Evolutionary conservation across 2,329 filamentous ascomycete genomes (phyloP).

Genomic region (Ophiostoma himal-ulmi): DNA sequence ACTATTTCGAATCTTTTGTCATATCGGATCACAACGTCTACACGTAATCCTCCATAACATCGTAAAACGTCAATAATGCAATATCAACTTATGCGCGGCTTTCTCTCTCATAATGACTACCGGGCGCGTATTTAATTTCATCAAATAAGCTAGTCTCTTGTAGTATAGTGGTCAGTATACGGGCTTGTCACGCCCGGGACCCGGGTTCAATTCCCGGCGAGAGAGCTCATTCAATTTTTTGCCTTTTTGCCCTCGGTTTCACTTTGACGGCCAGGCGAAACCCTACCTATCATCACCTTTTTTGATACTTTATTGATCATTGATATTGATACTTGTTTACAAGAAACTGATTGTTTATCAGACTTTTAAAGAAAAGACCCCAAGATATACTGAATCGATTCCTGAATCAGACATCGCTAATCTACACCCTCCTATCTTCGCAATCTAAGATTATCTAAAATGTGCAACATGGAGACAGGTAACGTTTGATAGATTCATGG

Average conservation of each 20-base stretch:
- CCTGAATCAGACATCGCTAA: neutral
- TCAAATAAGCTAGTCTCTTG: constrained; percentile 6
- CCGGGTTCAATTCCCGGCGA: constrained; percentile 9
- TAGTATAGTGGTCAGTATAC: constrained; percentile 12
- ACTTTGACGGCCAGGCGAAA: neutral
- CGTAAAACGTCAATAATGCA: neutral
- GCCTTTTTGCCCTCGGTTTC: neutral
- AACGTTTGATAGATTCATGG: constrained; percentile 11
- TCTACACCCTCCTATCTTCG: neutral
- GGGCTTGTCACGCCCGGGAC: constrained; percentile 8
- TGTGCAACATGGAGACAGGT: neutral
- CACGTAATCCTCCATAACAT: too few species aligned
- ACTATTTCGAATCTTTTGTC: too few species aligned
- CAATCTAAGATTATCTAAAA: neutral
- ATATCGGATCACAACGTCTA: too few species aligned
- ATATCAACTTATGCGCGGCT: neutral
- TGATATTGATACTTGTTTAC: neutral
- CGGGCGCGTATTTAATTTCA: too few species aligned
- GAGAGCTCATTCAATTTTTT: neutral
- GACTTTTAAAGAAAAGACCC: neutral
- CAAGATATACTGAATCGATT: neutral
- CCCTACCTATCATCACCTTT: too few species aligned
- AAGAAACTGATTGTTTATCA: neutral
- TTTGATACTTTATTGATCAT: neutral
- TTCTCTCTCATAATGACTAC: neutral